A percentile compares a stretch with the other conserved stretches of the same genome.
phyloP scores from a whole-genome alignment of 352 stramenopile species.

The Sclerospora graminicola region DNA sequence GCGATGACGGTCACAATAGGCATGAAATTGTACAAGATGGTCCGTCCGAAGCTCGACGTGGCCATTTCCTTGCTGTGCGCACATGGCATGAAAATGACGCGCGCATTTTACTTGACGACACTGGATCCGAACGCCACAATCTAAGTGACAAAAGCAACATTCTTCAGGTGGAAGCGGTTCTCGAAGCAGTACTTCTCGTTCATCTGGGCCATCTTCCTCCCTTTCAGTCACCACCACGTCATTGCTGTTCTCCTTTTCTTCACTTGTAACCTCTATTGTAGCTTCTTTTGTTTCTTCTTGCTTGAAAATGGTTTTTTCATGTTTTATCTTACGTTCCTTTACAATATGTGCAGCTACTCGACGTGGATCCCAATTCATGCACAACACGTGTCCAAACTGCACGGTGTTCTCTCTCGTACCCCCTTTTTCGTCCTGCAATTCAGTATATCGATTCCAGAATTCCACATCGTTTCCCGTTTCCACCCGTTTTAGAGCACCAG shows the following conservation, averaged over 20 bases:
- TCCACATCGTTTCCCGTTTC: slow-evolving; percentile 9
- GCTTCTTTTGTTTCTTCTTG: slow-evolving; percentile 10
- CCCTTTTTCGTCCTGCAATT: slow-evolving; percentile 1
- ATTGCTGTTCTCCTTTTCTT: slow-evolving; percentile 3
- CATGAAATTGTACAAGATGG: slow-evolving; percentile 38
- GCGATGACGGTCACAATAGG: slow-evolving; percentile 60
- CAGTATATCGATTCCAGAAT: slow-evolving; percentile 12
- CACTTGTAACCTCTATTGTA: not conserved
- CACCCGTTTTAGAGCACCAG: slow-evolving; percentile 20
- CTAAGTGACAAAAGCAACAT: slow-evolving; percentile 45
- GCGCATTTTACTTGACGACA: slow-evolving; percentile 44
- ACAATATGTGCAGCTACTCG: slow-evolving; percentile 15
- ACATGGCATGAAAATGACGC: slow-evolving; percentile 58
- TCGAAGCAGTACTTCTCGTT: slow-evolving; percentile 8
- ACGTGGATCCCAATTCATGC: slow-evolving; percentile 38
- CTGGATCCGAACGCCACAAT: slow-evolving; percentile 35
- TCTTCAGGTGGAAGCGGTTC: slow-evolving; percentile 9
- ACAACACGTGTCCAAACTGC: slow-evolving; percentile 36
- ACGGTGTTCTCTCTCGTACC: not conserved
- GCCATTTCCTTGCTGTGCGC: slow-evolving; percentile 31
- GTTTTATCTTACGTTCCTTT: slow-evolving; percentile 14
- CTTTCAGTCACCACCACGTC: slow-evolving; percentile 5
- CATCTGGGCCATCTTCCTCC: slow-evolving; percentile 3
- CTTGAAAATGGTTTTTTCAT: slow-evolving; percentile 8
- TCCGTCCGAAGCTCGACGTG: slow-evolving; percentile 26